These are phyloP conservation scores for Mycena floridula DNA, from an alignment of 768 basidiomycete genomes.

Conservation along the genomic window DNA sequence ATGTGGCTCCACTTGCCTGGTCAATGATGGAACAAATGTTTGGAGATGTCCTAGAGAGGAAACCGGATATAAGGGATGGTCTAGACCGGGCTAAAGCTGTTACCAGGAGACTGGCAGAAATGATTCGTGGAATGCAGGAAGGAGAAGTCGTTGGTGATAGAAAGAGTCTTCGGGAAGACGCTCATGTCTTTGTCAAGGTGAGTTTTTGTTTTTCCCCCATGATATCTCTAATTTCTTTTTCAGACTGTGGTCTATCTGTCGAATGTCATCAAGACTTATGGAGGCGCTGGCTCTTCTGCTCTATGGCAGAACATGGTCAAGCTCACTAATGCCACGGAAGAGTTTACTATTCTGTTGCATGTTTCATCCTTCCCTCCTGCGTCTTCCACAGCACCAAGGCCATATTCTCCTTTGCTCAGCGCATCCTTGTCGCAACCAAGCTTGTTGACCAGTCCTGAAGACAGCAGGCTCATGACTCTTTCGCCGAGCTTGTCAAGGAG, in stretches of 20 bases:
- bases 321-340: slow-evolving; percentile 80
- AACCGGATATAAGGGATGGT: slow-evolving; percentile 41
- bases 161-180: slow-evolving; percentile 67
- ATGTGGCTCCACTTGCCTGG: slow-evolving; percentile 80
- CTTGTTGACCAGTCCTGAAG: slow-evolving; percentile 27
- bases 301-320: slow-evolving; percentile 68
- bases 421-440: slow-evolving; percentile 19
- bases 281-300: slow-evolving; percentile 48
- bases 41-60: slow-evolving; percentile 33
- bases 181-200: slow-evolving; percentile 79
- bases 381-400: slow-evolving; percentile 35
- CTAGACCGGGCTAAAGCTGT: slow-evolving; percentile 58
- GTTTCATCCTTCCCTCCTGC: slow-evolving; percentile 75
- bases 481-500: slow-evolving; percentile 50
- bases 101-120: slow-evolving; percentile 56
- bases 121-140: slow-evolving; percentile 52
- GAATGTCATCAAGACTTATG: slow-evolving; percentile 61
- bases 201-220: neutral
- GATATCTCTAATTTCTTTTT: neutral
- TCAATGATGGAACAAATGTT: slow-evolving; percentile 70
- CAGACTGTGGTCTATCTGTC: slow-evolving; percentile 76
- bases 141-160: slow-evolving; percentile 49
- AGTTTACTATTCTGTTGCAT: slow-evolving; percentile 80
- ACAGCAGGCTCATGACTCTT: slow-evolving; percentile 35
- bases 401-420: slow-evolving; percentile 55